Base-by-base conservation (phyloP, 2,329 filamentous ascomycete species). In the Ramichloridium luteum region DNA sequence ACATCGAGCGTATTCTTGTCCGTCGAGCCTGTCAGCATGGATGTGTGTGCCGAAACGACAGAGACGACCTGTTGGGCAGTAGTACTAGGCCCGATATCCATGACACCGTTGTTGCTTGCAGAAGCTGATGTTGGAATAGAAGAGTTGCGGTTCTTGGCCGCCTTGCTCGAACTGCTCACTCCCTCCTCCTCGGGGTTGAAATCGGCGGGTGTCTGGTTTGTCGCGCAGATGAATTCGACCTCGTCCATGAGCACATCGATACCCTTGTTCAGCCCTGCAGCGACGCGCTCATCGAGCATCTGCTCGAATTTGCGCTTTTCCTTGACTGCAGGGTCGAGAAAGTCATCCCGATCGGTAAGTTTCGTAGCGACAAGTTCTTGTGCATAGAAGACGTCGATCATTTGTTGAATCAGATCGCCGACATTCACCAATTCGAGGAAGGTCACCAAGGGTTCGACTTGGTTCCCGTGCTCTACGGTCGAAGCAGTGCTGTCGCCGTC, bases 231-330 rank as follows among this genome's bases (percentile, higher is more conserved):
- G 53, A 92, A 94, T 55, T 98, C 90, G 16, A 96, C 86, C 60
- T 98, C 90, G 48, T 93, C 85, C 80, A 98, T 96, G 26, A 98
- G 71, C 35, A 94, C 90, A 51, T 98, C 88, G 41, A 98, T 96
- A 42, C 90, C 90, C 61, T 93, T 94, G 58, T 94, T 94, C 40
- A 98, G 65, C 1, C 92, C 92, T 6, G 88, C 85, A 3, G 90
- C 90, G 5, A 98, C 90, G 38, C 83, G 82, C 59, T 96, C 90
- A 51, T 98, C 90, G 2, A 98, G 76, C 80, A 94, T 93, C 53
- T 94, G 86, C 65, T 98, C 90, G 49, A 96, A 98, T 44, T 83
- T 85, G 63, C 94, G 96, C 72, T 98, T 98, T 43, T 90, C 86
- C 47, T 94, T 79, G 17, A 81, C 80, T 0, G 86, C 83, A 13